phyloP scores from a whole-genome alignment of 169 alveolate species.

The Babesia caballi region DNA sequence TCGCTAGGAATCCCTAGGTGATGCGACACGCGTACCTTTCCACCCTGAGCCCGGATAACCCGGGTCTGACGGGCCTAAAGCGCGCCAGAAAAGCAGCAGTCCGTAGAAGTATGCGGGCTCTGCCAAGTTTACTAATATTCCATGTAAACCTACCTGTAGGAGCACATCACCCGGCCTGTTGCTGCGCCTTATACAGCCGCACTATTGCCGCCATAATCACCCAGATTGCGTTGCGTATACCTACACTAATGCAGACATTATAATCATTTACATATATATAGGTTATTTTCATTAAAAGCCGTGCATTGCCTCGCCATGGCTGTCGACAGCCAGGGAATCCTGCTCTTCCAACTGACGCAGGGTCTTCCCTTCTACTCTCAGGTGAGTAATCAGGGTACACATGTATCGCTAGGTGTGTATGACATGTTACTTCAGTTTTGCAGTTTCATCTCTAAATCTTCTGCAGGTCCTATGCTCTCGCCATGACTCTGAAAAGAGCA shows the following conservation, averaged over 20 bases:
- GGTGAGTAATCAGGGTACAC: constrained; percentile 10
- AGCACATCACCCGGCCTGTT: no score
- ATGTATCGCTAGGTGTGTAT: neutral
- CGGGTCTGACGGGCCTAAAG: no score
- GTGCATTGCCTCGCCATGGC: neutral
- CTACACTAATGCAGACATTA: neutral
- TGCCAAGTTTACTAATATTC: no score
- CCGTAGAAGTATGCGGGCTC: no score
- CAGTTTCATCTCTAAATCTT: neutral
- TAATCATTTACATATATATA: neutral
- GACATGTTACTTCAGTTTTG: neutral
- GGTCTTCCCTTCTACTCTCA: constrained; percentile 58
- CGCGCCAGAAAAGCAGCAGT: no score
- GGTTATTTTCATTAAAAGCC: neutral
- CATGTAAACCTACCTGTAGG: no score
- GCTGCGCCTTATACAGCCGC: no score
- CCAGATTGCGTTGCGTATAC: no score
- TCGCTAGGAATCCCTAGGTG: no score
- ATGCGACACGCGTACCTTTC: no score
- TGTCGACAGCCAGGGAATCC: neutral
- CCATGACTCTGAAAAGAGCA: neutral
- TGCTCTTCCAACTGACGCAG: constrained; percentile 2
- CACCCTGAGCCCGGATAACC: no score
- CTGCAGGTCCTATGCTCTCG: constrained; percentile 17
- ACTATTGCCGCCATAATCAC: no score